Evolutionary conservation across 2,329 filamentous ascomycete species (phyloP).

Genomic region (Gnomoniopsis sp.): DNA sequence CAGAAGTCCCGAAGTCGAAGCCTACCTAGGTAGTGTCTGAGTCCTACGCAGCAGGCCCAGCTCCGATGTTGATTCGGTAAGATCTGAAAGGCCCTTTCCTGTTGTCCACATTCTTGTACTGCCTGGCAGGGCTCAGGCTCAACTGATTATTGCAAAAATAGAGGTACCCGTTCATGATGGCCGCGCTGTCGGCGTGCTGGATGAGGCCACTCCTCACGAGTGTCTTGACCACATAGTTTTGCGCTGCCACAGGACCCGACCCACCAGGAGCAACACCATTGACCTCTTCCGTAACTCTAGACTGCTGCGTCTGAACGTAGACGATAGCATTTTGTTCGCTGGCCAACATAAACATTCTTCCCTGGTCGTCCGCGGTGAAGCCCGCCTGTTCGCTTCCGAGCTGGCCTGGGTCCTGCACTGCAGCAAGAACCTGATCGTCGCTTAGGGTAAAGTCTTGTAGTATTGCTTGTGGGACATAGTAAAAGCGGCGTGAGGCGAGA

Average conservation of each 20-base stretch:
- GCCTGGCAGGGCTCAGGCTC: slow-evolving; percentile 29
- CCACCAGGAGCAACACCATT: slow-evolving; percentile 31
- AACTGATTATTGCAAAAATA: slow-evolving; percentile 41
- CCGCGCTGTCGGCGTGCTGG: slow-evolving; percentile 38
- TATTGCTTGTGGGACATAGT: slow-evolving; percentile 33
- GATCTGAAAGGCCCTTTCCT: slow-evolving; percentile 33
- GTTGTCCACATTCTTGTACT: slow-evolving; percentile 36
- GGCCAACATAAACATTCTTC: slow-evolving; percentile 36
- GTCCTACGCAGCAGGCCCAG: slow-evolving; percentile 27
- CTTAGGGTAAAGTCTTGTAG: slow-evolving; percentile 29
- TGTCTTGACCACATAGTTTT: slow-evolving; percentile 37
- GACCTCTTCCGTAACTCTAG: slow-evolving; percentile 30
- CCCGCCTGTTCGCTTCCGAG: slow-evolving; percentile 37
- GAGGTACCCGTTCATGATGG: slow-evolving; percentile 36
- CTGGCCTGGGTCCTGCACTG: slow-evolving; percentile 36
- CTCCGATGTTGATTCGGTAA: slow-evolving; percentile 32
- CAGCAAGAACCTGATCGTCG: slow-evolving; percentile 32
- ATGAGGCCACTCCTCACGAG: slow-evolving; percentile 36
- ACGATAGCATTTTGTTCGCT: slow-evolving; percentile 42
- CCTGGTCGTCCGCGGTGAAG: slow-evolving; percentile 37
- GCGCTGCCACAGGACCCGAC: slow-evolving; percentile 27
- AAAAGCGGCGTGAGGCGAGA: slow-evolving; percentile 36
- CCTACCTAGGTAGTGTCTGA: too few species aligned
- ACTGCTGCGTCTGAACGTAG: slow-evolving; percentile 36
- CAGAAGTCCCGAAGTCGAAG: too few species aligned